Percentiles rank a stretch among this genome's conserved stretches.
These are phyloP conservation scores for Ustilago lituana DNA, from an alignment of 1,284 basidiomycete genomes.

Conservation along the genomic window DNA sequence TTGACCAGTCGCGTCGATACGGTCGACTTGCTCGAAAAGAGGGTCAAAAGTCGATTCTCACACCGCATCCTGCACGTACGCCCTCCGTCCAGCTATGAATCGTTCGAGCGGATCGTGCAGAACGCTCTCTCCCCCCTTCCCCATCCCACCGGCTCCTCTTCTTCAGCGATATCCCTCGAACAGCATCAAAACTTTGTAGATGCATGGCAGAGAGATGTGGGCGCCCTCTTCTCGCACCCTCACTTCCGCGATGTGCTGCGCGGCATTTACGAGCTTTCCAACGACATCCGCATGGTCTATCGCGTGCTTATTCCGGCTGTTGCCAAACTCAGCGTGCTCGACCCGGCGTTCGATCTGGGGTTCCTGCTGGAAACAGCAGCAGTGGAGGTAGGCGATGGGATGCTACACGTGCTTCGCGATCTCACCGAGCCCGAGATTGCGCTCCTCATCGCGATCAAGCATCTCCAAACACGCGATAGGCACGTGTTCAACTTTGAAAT, in stretches of 20 bases:
- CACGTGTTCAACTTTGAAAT: slow-evolving; percentile 66
- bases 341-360: slow-evolving; percentile 10
- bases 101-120: slow-evolving; percentile 44
- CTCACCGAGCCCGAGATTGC: slow-evolving; percentile 59
- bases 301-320: slow-evolving; percentile 26
- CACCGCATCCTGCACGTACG: slow-evolving; percentile 61
- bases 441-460: slow-evolving; percentile 60
- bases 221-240: slow-evolving; percentile 15
- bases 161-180: background rate
- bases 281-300: slow-evolving; percentile 50
- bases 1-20: slow-evolving; percentile 59
- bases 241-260: slow-evolving; percentile 34
- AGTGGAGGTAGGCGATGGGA: slow-evolving; percentile 21
- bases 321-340: background rate
- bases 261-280: slow-evolving; percentile 48
- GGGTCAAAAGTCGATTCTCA: slow-evolving; percentile 64
- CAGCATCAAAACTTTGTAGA: background rate
- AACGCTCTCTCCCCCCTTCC: slow-evolving; percentile 22
- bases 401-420: slow-evolving; percentile 25
- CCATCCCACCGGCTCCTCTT: background rate
- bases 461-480: slow-evolving; percentile 56
- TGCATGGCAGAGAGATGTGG: slow-evolving; percentile 43
- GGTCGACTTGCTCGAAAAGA: slow-evolving; percentile 62
- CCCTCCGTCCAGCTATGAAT: slow-evolving; percentile 34
- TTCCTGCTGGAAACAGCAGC: slow-evolving; percentile 23